Evolutionary conservation across 23 red algal genomes (phyloP).

Genomic region (Gracilariopsis chorda): DNA sequence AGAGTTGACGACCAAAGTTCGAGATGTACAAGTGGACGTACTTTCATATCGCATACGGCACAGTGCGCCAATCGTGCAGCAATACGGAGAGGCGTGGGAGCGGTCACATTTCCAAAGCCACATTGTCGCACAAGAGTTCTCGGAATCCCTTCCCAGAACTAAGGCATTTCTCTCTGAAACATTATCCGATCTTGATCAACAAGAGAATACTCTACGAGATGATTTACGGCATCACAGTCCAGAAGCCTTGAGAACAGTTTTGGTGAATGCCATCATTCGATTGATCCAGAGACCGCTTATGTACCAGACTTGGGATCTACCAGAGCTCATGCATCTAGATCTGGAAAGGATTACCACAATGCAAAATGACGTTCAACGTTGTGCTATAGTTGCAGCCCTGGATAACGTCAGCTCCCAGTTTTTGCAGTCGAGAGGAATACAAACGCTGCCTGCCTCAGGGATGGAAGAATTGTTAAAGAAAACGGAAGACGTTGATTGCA

Average conservation of each 20-base stretch:
- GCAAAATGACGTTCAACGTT: constrained; percentile 60
- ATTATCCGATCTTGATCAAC: background rate
- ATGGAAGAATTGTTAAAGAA: background rate
- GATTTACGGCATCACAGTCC: background rate
- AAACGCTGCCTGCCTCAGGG: background rate
- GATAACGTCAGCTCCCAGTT: constrained; percentile 31
- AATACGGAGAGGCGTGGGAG: constrained; percentile 48
- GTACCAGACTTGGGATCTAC: constrained; percentile 20
- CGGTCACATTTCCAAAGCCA: constrained; percentile 39
- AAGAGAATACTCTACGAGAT: background rate
- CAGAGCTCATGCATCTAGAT: constrained; percentile 44
- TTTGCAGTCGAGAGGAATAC: constrained; percentile 3
- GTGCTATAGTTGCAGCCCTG: constrained; percentile 18
- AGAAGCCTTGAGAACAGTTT: background rate
- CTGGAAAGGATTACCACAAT: constrained; percentile 21
- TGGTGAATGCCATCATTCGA: constrained; percentile 16
- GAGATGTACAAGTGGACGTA: background rate
- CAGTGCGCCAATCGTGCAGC: constrained; percentile 34
- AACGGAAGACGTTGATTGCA: background rate
- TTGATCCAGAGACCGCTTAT: background rate
- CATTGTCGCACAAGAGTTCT: background rate
- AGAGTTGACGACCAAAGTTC: constrained; percentile 11
- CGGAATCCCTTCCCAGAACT: background rate
- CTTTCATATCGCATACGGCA: constrained; percentile 23
- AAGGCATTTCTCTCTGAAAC: constrained; percentile 3